Conservation (phyloP, 192 early-diverging fungal genomes). For the Coemansia sp. region DNA sequence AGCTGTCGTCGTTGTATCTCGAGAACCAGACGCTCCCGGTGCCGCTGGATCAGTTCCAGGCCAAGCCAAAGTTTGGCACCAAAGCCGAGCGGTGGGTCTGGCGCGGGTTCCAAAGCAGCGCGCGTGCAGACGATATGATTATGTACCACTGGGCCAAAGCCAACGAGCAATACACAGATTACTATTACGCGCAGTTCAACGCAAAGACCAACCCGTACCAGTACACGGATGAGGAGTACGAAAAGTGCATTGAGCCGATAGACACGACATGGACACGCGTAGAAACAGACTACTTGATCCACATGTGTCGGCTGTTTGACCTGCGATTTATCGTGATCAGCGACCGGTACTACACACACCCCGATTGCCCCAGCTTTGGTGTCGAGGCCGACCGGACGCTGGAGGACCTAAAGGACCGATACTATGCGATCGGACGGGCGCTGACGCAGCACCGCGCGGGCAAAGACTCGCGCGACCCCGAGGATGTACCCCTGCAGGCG, state of each 20-base stretch:
- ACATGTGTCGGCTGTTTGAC: conserved; percentile 72
- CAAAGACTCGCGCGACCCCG: conserved; percentile 33
- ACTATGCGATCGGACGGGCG: conserved; percentile 67
- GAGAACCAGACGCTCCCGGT: conserved; percentile 50
- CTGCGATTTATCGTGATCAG: conserved; percentile 80
- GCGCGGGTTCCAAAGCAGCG: conserved; percentile 73
- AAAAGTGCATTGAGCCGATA: conserved; percentile 61
- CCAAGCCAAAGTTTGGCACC: conserved; percentile 70
- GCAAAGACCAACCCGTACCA: conserved; percentile 64
- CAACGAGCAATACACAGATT: conserved; percentile 66
- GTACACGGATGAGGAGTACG: conserved; percentile 86
- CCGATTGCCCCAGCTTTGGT: conserved; percentile 20
- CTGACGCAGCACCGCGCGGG: conserved; percentile 62
- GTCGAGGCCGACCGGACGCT: conserved; percentile 18
- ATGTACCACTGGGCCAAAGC: conserved; percentile 80
- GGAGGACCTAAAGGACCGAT: conserved; percentile 86
- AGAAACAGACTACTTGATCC: conserved; percentile 84
- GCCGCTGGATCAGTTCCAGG: conserved; percentile 54
- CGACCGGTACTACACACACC: conserved; percentile 71
- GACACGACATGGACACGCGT: conserved; percentile 77
- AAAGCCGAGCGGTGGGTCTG: conserved; percentile 69
- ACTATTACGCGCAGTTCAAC: conserved; percentile 78
- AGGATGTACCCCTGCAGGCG: conserved; percentile 49
- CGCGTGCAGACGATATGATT: conserved; percentile 69
- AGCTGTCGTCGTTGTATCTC: conserved; percentile 48